A percentile compares a stretch with the other conserved stretches of the same genome.
These are phyloP conservation scores for Acacia pycnantha DNA, from an alignment of 331 rosid genomes.

Conservation along the genomic window DNA sequence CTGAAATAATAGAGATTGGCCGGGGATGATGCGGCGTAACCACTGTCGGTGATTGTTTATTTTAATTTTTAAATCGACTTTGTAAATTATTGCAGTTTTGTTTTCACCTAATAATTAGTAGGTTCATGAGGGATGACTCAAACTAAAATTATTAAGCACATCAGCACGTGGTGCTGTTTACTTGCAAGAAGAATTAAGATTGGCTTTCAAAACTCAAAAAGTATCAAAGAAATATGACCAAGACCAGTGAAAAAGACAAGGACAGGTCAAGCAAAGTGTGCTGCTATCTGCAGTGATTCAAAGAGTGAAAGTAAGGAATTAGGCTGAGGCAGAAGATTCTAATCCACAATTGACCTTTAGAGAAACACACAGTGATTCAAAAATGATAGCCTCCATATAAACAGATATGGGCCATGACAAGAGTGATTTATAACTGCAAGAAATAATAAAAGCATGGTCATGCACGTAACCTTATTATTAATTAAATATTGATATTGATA, in stretches of 20 bases:
- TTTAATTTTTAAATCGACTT: background rate
- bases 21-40: background rate
- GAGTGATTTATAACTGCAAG: background rate
- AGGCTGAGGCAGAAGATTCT: background rate
- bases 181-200: background rate
- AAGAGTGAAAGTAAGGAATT: background rate
- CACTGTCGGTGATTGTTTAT: constrained; percentile 13
- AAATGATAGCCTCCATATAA: background rate
- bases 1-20: background rate
- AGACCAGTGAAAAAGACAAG: background rate
- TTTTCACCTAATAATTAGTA: background rate
- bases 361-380: background rate
- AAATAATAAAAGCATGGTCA: constrained; percentile 23
- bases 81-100: background rate
- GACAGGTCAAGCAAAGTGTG: background rate
- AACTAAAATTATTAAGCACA: constrained; percentile 3
- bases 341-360: background rate
- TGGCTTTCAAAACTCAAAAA: background rate
- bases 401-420: background rate
- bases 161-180: constrained; percentile 22
- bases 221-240: background rate
- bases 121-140: background rate
- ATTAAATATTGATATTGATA: background rate
- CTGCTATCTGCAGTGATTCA: background rate
- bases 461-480: constrained; percentile 27